Base-by-base conservation (phyloP, 305 asterid species). In the Fraxinus paxiana region DNA sequence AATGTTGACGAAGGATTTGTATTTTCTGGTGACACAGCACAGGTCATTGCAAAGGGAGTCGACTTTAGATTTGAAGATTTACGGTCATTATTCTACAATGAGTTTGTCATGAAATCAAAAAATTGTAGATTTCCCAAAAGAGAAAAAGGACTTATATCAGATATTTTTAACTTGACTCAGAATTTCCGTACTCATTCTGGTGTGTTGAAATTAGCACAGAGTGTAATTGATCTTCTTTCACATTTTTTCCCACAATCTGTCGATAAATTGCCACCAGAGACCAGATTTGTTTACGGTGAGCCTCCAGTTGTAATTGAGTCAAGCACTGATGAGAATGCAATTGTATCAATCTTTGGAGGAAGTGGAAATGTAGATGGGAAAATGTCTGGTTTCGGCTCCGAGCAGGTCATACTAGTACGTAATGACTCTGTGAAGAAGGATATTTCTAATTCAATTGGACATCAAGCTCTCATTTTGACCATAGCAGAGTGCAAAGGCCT, bases 1-100 rank as follows among this genome's bases (percentile, higher is more conserved):
- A 91, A 91, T 81, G 86, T 89, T 4, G 90, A 87, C 3, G 95
- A 91, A 41, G 96, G 97, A 0, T 91, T 89, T 77, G 90, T 87
- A 33, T 91, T 93, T 79, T 88, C 89, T 10, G 95, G 96, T n/a
- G 97, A 93, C 73, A 93, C 97, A 0, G 96, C 95, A 0, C 96
- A 93, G n/a, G 92, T 93, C 0, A 91, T 92, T 78, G 94, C 96
- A 0, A 84, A 94, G 74, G 93, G 94, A 51, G 83, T 93, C 61
- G 93, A 91, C 85, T 93, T 91, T 59, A 76, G 96, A 79, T 93
- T 93, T 81, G 91, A 93, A 85, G 95, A 90, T 77, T 90, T 93
- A 65, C 73, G 94, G 33, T 88, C 88, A 48, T 85, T 91, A 77
- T 93, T 91, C 85, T 93, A 93, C 76, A 86, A 65, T 5, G 92